phyloP scores from a whole-genome alignment of 306 rosid genomes.

The Cercis canadensis region DNA sequence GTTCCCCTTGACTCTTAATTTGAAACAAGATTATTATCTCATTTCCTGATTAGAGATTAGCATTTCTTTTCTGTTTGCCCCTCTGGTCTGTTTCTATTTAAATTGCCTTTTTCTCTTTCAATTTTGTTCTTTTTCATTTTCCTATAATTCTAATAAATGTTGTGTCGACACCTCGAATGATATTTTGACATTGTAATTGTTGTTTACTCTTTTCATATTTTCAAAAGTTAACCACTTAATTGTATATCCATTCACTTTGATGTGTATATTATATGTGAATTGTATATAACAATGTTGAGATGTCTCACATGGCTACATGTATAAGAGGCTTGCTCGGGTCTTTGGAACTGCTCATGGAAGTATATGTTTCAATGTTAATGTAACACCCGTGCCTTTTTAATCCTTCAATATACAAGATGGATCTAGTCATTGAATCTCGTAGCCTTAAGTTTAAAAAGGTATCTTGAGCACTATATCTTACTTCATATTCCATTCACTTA shows the following conservation, averaged over 20 bases:
- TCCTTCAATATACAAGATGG: constrained; percentile 9
- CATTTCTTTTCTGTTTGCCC: not conserved
- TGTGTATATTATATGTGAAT: not conserved
- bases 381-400: not conserved
- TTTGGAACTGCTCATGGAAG: constrained; percentile 20
- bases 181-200: constrained; percentile 9
- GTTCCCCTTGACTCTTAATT: constrained; percentile 24
- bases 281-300: constrained; percentile 16
- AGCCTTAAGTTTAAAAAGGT: not conserved
- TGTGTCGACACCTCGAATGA: not conserved
- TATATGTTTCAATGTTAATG: constrained; percentile 12
- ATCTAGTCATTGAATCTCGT: constrained; percentile 8
- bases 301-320: constrained; percentile 22
- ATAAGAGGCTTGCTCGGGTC: constrained; percentile 8
- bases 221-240: not conserved
- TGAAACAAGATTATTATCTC: not conserved
- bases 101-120: not conserved
- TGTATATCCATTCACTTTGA: no score
- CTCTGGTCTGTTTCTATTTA: not conserved
- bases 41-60: not conserved
- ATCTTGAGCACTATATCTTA: not conserved
- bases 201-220: constrained; percentile 1
- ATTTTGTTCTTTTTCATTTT: not conserved
- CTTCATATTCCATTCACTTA: not conserved
- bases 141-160: not conserved